A percentile compares a stretch with the other conserved stretches of the same genome.
Evolutionary conservation across 768 basidiomycete genomes (phyloP).

Genomic region (Tremella yokohamensis): DNA sequence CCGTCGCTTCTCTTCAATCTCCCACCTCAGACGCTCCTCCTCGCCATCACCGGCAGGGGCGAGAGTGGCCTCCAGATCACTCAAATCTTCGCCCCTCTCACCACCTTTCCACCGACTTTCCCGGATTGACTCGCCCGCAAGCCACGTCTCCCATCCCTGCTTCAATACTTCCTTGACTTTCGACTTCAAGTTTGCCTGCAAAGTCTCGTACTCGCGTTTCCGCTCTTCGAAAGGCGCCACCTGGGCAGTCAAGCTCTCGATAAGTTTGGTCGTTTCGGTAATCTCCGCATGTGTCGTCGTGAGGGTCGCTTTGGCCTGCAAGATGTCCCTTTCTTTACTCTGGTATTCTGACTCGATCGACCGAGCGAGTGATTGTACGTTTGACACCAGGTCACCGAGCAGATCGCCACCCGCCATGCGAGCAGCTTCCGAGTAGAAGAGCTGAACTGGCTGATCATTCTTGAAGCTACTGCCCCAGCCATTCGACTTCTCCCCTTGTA

Average conservation of each 20-base stretch:
- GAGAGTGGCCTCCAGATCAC: conserved; percentile 47
- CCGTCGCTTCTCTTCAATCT: conserved; percentile 64
- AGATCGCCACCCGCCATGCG: conserved; percentile 81
- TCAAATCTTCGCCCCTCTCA: conserved; percentile 43
- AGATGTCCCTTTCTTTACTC: conserved; percentile 85
- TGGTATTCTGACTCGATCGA: conserved; percentile 88
- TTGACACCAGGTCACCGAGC: conserved; percentile 74
- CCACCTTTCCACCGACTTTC: conserved; percentile 68
- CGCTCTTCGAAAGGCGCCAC: conserved; percentile 32
- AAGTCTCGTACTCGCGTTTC: conserved; percentile 50
- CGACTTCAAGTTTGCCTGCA: conserved; percentile 64
- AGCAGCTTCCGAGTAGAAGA: conserved; percentile 80
- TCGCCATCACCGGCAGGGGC: conserved; percentile 54
- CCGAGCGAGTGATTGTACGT: conserved; percentile 81
- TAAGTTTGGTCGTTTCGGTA: conserved; percentile 59
- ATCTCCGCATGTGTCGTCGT: conserved; percentile 86
- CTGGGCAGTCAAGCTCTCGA: conserved; percentile 48
- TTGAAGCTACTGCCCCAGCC: too few relatives aligned
- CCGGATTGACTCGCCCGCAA: conserved; percentile 74
- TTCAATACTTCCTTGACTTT: conserved; percentile 81
- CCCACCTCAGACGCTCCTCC: conserved; percentile 59
- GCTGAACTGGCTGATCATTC: conserved; percentile 54
- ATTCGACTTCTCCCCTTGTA: conserved; percentile 53
- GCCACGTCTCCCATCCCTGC: conserved; percentile 89
- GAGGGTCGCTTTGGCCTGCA: conserved; percentile 81